phyloP scores from a whole-genome alignment of 805 yeast genomes.

The Kregervanrija fluxuum region DNA sequence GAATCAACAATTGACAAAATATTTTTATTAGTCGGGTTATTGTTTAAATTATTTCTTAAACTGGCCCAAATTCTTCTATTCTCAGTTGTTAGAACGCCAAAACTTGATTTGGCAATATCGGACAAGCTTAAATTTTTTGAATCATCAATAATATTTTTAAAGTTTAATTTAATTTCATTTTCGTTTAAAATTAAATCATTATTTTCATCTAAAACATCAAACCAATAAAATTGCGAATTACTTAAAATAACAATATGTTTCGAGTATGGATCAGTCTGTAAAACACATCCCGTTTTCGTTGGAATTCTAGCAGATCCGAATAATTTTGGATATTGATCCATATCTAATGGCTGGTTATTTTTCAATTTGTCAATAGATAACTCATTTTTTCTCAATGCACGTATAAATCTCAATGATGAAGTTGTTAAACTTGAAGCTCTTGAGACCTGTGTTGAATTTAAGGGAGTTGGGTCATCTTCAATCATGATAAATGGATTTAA shows the following conservation, averaged over 20 bases:
- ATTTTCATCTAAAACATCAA: slow-evolving; percentile 74
- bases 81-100: slow-evolving; percentile 87
- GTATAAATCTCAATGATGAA: slow-evolving; percentile 70
- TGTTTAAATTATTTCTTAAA: slow-evolving; percentile 46
- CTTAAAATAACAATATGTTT: slow-evolving; percentile 78
- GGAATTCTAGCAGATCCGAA: slow-evolving; percentile 90
- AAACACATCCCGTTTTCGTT: slow-evolving; percentile 70
- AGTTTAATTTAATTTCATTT: slow-evolving; percentile 66
- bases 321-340: slow-evolving; percentile 85
- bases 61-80: slow-evolving; percentile 84
- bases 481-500: slow-evolving; percentile 84
- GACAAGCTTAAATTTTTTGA: slow-evolving; percentile 45
- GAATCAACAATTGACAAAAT: slow-evolving; percentile 71
- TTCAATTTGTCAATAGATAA: slow-evolving; percentile 64
- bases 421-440: slow-evolving; percentile 76
- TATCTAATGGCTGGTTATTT: slow-evolving; percentile 61
- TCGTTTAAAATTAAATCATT: slow-evolving; percentile 69
- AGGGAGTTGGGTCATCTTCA: slow-evolving; percentile 85
- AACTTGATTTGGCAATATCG: slow-evolving; percentile 68
- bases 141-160: slow-evolving; percentile 70
- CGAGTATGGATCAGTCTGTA: slow-evolving; percentile 72
- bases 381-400: slow-evolving; percentile 70
- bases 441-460: slow-evolving; percentile 57
- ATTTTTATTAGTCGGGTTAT: slow-evolving; percentile 50
- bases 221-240: slow-evolving; percentile 90